Conservation (phyloP, 345 rosid species). For the Eucalyptus sp. region DNA sequence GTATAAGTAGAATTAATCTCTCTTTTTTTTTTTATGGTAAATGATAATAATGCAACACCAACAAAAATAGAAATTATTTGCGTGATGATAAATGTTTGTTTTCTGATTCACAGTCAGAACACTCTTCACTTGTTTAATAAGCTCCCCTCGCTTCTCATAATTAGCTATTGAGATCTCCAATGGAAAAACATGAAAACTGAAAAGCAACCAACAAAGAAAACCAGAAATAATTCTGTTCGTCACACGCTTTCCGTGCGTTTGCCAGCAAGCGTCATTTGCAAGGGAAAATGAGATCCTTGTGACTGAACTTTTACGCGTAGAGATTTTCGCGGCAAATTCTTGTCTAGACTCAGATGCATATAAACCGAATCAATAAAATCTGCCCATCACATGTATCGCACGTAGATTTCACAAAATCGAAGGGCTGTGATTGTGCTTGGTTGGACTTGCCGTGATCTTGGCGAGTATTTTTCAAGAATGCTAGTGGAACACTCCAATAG, state of each 20-base stretch:
- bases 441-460: not conserved
- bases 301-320: not conserved
- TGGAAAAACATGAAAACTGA: too few relatives aligned
- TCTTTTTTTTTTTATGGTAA: too few relatives aligned
- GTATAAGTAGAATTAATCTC: not conserved
- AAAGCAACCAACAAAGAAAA: too few relatives aligned
- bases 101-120: too few relatives aligned
- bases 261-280: not conserved
- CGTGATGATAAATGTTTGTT: not conserved
- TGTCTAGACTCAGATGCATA: not conserved
- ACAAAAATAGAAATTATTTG: not conserved
- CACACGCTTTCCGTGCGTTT: not conserved
- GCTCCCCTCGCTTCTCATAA: too few relatives aligned
- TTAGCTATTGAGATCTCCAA: too few relatives aligned
- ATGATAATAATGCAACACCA: not conserved
- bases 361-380: not conserved
- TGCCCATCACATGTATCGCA: not conserved
- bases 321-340: not conserved
- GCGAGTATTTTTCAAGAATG: not conserved
- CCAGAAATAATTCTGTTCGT: too few relatives aligned
- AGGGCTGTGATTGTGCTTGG: not conserved
- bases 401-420: not conserved
- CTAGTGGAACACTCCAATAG: accelerated
- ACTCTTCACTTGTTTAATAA: not conserved
- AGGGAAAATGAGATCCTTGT: not conserved